phyloP scores from a whole-genome alignment of 805 yeast genomes.

The Candida palmyrensis region DNA sequence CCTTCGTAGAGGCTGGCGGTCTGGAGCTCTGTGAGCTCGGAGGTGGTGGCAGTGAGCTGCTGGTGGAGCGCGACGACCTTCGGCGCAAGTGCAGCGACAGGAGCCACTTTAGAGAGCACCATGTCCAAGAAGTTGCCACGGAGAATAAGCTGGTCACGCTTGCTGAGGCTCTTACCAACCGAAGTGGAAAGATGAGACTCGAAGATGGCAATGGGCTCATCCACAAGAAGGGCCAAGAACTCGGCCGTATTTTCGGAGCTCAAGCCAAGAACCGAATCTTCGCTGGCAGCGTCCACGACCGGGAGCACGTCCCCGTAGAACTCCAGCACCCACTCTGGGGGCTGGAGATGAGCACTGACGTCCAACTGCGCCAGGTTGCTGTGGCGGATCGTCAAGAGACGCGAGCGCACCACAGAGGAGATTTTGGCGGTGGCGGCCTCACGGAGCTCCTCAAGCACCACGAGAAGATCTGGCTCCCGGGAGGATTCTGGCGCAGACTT shows the following conservation, averaged over 20 bases:
- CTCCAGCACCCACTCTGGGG: constrained; percentile 82
- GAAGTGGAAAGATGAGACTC: constrained; percentile 25
- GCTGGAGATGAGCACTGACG: constrained; percentile 52
- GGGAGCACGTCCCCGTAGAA: constrained; percentile 57
- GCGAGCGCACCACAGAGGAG: constrained; percentile 18
- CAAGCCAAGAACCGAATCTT: constrained; percentile 39
- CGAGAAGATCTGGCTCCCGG: neutral
- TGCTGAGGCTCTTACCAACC: constrained; percentile 14
- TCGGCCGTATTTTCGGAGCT: constrained; percentile 25
- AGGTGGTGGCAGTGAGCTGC: constrained; percentile 28
- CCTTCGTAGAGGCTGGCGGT: constrained; percentile 43
- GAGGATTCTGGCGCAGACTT: neutral
- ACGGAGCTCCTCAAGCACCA: neutral
- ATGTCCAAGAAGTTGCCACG: constrained; percentile 58
- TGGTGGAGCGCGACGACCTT: constrained; percentile 32
- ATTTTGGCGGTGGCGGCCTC: constrained; percentile 7
- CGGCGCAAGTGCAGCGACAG: constrained; percentile 34
- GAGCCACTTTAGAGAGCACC: constrained; percentile 48
- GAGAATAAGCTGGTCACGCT: constrained; percentile 37
- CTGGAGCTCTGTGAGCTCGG: constrained; percentile 40
- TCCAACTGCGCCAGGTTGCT: constrained; percentile 38
- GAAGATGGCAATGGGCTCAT: constrained; percentile 41
- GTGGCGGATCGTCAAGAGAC: constrained; percentile 25
- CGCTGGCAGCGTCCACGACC: constrained; percentile 41
- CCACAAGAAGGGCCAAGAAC: constrained; percentile 39